phyloP scores from a whole-genome alignment of 169 alveolate species.

The Theileria luwenshuni region DNA sequence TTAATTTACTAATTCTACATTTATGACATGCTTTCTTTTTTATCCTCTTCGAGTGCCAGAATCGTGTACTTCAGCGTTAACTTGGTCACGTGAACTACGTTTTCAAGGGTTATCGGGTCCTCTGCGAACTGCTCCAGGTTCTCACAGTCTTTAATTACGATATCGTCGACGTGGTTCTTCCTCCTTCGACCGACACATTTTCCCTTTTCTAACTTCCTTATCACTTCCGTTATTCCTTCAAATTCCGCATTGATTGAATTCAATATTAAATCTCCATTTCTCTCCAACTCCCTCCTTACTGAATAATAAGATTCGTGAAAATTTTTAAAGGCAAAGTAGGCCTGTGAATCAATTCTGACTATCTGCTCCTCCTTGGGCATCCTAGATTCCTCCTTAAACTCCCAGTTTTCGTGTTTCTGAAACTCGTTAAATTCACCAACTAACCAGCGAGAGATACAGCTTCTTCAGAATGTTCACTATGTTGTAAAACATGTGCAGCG shows the following conservation, averaged over 20 bases:
- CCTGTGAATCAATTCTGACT: not conserved
- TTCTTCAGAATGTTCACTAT: constrained; percentile 23
- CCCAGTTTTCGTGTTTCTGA: constrained; percentile 17
- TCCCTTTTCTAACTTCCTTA: constrained; percentile 8
- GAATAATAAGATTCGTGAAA: not conserved
- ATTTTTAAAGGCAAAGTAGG: not conserved
- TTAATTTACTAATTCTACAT: not conserved
- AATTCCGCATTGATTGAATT: not conserved
- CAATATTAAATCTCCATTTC: too few species aligned
- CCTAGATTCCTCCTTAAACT: not conserved
- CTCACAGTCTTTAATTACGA: not conserved
- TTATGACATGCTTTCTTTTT: constrained; percentile 16
- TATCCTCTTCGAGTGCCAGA: constrained; percentile 59
- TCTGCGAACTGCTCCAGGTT: not conserved
- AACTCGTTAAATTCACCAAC: not conserved
- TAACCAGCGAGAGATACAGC: constrained; percentile 11
- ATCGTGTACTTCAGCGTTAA: constrained; percentile 41
- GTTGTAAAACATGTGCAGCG: constrained; percentile 38
- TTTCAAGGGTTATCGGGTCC: not conserved
- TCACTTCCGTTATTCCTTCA: not conserved
- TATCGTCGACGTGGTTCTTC: not conserved
- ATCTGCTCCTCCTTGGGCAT: constrained; percentile 6
- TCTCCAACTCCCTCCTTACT: too few species aligned
- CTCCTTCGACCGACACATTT: not conserved
- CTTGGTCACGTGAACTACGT: constrained; percentile 32